Base-by-base conservation (phyloP, 164 flowering plant genomes). In the Malania oleifera region DNA sequence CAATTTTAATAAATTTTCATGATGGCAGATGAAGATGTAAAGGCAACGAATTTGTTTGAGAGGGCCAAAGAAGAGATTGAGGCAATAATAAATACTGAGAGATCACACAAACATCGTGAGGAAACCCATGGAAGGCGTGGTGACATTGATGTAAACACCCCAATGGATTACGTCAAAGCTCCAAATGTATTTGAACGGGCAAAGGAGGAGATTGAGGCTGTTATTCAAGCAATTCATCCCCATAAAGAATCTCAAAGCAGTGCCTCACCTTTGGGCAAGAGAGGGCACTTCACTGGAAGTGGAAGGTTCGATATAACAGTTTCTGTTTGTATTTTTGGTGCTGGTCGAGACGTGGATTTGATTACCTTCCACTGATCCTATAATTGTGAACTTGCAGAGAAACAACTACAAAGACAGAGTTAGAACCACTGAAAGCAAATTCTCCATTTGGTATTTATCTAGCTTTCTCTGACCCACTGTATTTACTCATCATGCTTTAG, bases 121-220 rank as follows among this genome's bases (percentile, higher is more conserved):
- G 85, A 78, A 59, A 74, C 77, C 47, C 81, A 78, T 56, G 85
- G 85, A 17, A 46, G n/a, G 59, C 65, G 80, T 11, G 60, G 46
- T 24, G 81, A 72, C 41, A 74, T 81, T 52, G 77, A 78, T 51
- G 74, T 61, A 22, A 61, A 45, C 40, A 74, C 79, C 19, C 62
- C 74, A 2, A n/a, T 68, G 18, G 49, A 52, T 56, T 76, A 72
- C 20, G 77, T 81, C 31, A 75, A 67, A 56, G 83, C 72, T 6
- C 86, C 86, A 1, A 75, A 73, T 67, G 57, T 77, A 54, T 73
- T 81, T 50, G 80, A 79, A 24, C 62, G 86, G 54, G 82, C 76
- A 1, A 75, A 73, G 73, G 86, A 81, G 56, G 86, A 79, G 60
- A 29, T 77, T 46, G 80, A 79, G 67, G 86, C 86, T 34, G n/a